Evolutionary conservation across 2,329 filamentous ascomycete species (phyloP).

Genomic region (Aureobasidium sp.): DNA sequence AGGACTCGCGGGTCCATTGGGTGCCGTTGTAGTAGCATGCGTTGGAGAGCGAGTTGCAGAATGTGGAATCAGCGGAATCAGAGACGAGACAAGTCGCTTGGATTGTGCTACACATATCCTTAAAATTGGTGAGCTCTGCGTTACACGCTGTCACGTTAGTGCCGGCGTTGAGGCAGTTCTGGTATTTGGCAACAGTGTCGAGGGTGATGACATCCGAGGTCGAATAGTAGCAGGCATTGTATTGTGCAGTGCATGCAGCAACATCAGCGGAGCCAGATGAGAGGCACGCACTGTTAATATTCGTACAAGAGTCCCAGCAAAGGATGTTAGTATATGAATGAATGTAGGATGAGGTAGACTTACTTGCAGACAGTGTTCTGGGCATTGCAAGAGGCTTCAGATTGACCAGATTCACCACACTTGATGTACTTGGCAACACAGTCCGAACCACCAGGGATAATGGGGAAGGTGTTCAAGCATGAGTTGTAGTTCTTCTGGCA

Average conservation of each 20-base stretch:
- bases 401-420: slow-evolving; percentile 1
- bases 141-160: slow-evolving; percentile 1
- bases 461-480: slow-evolving; percentile 10
- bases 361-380: slow-evolving; percentile 6
- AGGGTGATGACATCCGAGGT: neutral
- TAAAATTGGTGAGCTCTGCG: neutral
- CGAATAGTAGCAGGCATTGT: slow-evolving; percentile 3
- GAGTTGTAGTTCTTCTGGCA: slow-evolving; percentile 9
- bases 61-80: neutral
- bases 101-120: neutral
- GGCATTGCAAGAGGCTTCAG: neutral
- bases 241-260: neutral
- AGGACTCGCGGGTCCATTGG: neutral
- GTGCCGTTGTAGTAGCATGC: slow-evolving; percentile 2
- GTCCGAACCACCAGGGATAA: slow-evolving; percentile 4
- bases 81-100: slow-evolving; percentile 2
- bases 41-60: neutral
- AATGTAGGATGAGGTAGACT: neutral
- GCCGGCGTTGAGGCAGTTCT: slow-evolving; percentile 3
- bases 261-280: neutral
- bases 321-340: neutral
- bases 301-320: neutral
- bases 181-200: slow-evolving; percentile 3
- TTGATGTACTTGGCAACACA: slow-evolving; percentile 9
- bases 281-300: neutral